phyloP scores from a whole-genome alignment of 1,284 basidiomycete genomes.

The Phellopilus nigrolimitatus region DNA sequence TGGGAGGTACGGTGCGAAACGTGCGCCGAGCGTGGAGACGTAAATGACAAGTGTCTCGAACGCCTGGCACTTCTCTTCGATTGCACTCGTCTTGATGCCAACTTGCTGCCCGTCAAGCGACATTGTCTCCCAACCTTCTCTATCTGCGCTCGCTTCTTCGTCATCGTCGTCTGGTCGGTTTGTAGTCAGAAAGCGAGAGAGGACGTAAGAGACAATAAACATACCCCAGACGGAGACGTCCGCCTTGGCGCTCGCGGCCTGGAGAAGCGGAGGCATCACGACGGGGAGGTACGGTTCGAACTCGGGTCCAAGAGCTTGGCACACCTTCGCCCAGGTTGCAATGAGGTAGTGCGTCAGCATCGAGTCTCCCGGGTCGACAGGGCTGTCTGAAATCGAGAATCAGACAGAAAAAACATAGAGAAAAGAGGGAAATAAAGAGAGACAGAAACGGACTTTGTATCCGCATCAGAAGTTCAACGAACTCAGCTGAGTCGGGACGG shows the following conservation, averaged over 20 bases:
- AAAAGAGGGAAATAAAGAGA: constrained; percentile 2
- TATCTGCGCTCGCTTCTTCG: constrained; percentile 42
- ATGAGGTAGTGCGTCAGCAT: constrained; percentile 67
- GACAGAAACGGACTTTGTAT: constrained; percentile 59
- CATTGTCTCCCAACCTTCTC: constrained; percentile 75
- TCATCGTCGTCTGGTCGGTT: constrained; percentile 46
- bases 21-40: constrained; percentile 61
- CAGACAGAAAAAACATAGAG: too few species aligned
- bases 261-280: constrained; percentile 76
- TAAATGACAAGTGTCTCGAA: constrained; percentile 82
- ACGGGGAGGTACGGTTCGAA: constrained; percentile 81
- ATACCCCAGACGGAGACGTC: constrained; percentile 72
- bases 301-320: constrained; percentile 73
- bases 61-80: constrained; percentile 85
- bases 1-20: constrained; percentile 69
- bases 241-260: constrained; percentile 72
- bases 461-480: constrained; percentile 69
- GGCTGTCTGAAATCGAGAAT: constrained; percentile 49
- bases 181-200: constrained; percentile 4
- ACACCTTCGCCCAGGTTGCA: constrained; percentile 79
- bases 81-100: constrained; percentile 72
- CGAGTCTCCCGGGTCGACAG: constrained; percentile 58
- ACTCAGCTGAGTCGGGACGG: constrained; percentile 64
- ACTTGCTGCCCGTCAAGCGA: constrained; percentile 69
- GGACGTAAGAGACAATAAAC: constrained; percentile 21